These are phyloP conservation scores for Globisporangium megalacanthum DNA, from an alignment of 352 stramenopile species.

Conservation along the genomic window DNA sequence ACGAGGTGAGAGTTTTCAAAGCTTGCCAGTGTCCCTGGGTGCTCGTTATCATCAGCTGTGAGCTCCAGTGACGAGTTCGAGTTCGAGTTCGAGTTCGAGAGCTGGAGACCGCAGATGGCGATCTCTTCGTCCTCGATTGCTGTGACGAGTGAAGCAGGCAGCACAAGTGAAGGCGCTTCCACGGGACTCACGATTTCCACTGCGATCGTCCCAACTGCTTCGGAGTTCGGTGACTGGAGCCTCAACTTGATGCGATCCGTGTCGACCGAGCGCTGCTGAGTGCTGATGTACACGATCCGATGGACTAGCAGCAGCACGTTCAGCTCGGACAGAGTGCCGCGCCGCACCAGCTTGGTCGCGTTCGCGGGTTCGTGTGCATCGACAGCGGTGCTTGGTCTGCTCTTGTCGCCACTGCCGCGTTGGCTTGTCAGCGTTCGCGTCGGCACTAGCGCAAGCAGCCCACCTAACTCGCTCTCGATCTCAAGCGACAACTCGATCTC, in stretches of 20 bases:
- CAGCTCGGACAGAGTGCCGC: constrained; percentile 11
- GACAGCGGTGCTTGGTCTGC: background rate
- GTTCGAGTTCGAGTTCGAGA: constrained; percentile 4
- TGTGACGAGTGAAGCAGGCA: constrained; percentile 3
- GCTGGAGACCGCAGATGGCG: constrained; percentile 8
- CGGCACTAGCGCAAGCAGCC: constrained; percentile 4
- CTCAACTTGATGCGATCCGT: constrained; percentile 8
- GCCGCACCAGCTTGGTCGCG: background rate
- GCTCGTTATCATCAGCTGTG: background rate
- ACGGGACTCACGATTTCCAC: constrained; percentile 5
- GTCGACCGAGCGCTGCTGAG: background rate
- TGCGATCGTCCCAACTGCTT: constrained; percentile 1
- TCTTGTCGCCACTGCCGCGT: background rate
- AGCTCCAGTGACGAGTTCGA: background rate
- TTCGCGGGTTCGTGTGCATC: background rate
- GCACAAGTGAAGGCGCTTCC: constrained; percentile 5
- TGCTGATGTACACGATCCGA: constrained; percentile 7
- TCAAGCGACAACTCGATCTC: constrained; percentile 6
- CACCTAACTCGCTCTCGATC: constrained; percentile 3
- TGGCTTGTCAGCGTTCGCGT: background rate
- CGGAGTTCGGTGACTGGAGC: constrained; percentile 1
- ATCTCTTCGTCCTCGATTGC: constrained; percentile 4
- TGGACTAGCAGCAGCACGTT: constrained; percentile 7
- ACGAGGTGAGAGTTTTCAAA: background rate
- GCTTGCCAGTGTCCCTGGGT: background rate